Evolutionary conservation across 768 basidiomycete species (phyloP), one percentile per base, ranked within the genome.

Genomic region (Nidularia sp.): DNA sequence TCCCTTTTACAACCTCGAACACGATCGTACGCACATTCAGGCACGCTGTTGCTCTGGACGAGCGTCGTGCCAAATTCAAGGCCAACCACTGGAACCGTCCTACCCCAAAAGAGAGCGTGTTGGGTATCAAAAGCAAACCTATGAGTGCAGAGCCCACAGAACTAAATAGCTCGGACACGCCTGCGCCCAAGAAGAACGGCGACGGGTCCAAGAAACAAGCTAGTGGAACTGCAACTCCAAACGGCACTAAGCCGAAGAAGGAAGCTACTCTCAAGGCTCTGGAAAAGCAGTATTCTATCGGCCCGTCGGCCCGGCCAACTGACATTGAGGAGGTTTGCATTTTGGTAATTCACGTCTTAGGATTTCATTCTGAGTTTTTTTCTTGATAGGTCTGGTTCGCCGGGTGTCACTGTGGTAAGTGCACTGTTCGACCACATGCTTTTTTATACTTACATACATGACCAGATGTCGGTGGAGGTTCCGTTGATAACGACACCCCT

Each of bases 321-420:
- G 67, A 79, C 56, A 66, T 85, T n/a, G 72, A 79, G 50, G 84
- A 88, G 59, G 85, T 88, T 1, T 87, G 85, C 84, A 86, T 87
- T 60, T 68, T 82, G 0, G 83, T 34, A 13, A 29, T 34, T 10
- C n/a, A 31, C 44, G 10, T 33, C 13, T 34, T 34, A 31, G 13
- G 2, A 18, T 56, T 51, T 49, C 18, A 53, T 41, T 15, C 25
- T 53, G 34, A 18, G 22, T 34, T 54, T 73, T 4, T 29, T 4
- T 29, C 25, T 29, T 29, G 71, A 41, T 41, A 41, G 39, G 39
- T 41, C 15, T 41, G 39, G 39, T 41, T 41, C 5, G 39, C 39
- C 5, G 77, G 78, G 4, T 78, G 77, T 55, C 77, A 80, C 57
- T 70, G 72, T 55, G 76, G 76, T 74, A 54, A 36, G 66, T 62